Conservation (phyloP, 768 basidiomycete genomes). For the Lactarius akahatsu region DNA sequence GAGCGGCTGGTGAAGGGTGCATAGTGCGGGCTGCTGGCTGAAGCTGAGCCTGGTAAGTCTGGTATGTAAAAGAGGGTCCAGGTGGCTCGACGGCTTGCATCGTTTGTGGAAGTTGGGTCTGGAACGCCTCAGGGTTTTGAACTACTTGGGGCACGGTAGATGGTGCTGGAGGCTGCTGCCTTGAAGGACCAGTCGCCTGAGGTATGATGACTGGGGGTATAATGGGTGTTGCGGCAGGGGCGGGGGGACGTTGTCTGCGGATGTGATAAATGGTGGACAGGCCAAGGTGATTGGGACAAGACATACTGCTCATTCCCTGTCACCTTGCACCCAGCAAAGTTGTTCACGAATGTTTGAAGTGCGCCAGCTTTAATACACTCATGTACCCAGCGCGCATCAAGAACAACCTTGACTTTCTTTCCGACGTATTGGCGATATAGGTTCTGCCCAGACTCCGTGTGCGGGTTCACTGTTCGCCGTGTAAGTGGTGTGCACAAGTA, state of each 20-base stretch:
- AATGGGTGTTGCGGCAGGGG: slow-evolving; percentile 23
- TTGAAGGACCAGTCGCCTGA: slow-evolving; percentile 24
- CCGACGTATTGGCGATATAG: slow-evolving; percentile 74
- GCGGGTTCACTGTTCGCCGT: slow-evolving; percentile 63
- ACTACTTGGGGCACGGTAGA: slow-evolving; percentile 29
- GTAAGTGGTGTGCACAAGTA: background rate
- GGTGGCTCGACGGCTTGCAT: slow-evolving; percentile 30
- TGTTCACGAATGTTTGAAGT: slow-evolving; percentile 70
- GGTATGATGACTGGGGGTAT: slow-evolving; percentile 18
- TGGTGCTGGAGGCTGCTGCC: slow-evolving; percentile 25
- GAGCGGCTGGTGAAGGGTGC: slow-evolving; percentile 47
- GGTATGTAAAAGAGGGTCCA: slow-evolving; percentile 35
- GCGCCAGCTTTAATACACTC: slow-evolving; percentile 70
- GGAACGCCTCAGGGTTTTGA: slow-evolving; percentile 25
- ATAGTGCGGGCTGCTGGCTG: slow-evolving; percentile 42
- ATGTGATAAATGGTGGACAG: slow-evolving; percentile 5
- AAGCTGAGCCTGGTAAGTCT: slow-evolving; percentile 42
- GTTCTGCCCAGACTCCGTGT: slow-evolving; percentile 76
- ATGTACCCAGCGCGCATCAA: slow-evolving; percentile 71
- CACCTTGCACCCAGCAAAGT: slow-evolving; percentile 82
- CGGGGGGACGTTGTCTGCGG: slow-evolving; percentile 13
- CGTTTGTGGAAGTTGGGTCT: slow-evolving; percentile 21
- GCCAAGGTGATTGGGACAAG: slow-evolving; percentile 24
- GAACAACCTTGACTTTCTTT: slow-evolving; percentile 78
- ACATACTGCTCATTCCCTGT: slow-evolving; percentile 70